A percentile compares a stretch with the other conserved stretches of the same genome.
These are phyloP conservation scores for Aureobasidium lini DNA, from an alignment of 2,329 filamentous ascomycete species.

Conservation along the genomic window DNA sequence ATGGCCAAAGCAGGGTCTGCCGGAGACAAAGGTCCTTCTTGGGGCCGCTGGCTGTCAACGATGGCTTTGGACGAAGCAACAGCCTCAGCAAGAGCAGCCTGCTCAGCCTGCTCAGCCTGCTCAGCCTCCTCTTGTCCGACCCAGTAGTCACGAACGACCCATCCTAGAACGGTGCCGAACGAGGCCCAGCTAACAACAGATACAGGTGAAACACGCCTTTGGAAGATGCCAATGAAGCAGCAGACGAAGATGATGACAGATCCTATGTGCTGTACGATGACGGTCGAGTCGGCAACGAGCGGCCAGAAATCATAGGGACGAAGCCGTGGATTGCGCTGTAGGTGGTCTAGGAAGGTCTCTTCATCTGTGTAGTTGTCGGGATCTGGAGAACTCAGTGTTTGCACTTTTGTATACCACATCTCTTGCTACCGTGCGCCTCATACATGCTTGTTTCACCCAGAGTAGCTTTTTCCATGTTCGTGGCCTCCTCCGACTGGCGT, in stretches of 20 bases:
- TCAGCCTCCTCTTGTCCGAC: slow-evolving; percentile 61
- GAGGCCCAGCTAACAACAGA: slow-evolving; percentile 81
- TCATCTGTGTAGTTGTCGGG: slow-evolving; percentile 99
- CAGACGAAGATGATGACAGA: slow-evolving; percentile 91
- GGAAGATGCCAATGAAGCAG: slow-evolving; percentile 84
- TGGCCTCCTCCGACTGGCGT: slow-evolving; percentile 57
- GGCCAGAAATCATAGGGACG: slow-evolving; percentile 98
- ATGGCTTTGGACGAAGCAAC: slow-evolving; percentile 13
- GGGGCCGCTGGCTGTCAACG: slow-evolving; percentile 1
- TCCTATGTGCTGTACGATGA: slow-evolving; percentile 95
- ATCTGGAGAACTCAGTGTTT: slow-evolving; percentile 43
- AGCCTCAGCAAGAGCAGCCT: slow-evolving; percentile 18
- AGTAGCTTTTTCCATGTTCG: slow-evolving; percentile 89
- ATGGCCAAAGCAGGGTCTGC: not conserved
- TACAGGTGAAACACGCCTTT: slow-evolving; percentile 81
- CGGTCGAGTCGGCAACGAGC: slow-evolving; percentile 85
- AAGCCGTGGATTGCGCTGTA: slow-evolving; percentile 87
- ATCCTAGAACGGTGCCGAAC: slow-evolving; percentile 74
- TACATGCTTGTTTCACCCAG: slow-evolving; percentile 95
- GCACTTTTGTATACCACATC: not conserved
- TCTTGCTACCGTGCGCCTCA: slow-evolving; percentile 24
- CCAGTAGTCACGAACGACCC: slow-evolving; percentile 90
- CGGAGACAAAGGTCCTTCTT: not conserved
- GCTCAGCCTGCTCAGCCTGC: slow-evolving; percentile 18
- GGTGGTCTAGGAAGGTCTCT: slow-evolving; percentile 89